These are phyloP conservation scores for Penicillium desertorum DNA, from an alignment of 495 filamentous ascomycete species.

Conservation along the genomic window DNA sequence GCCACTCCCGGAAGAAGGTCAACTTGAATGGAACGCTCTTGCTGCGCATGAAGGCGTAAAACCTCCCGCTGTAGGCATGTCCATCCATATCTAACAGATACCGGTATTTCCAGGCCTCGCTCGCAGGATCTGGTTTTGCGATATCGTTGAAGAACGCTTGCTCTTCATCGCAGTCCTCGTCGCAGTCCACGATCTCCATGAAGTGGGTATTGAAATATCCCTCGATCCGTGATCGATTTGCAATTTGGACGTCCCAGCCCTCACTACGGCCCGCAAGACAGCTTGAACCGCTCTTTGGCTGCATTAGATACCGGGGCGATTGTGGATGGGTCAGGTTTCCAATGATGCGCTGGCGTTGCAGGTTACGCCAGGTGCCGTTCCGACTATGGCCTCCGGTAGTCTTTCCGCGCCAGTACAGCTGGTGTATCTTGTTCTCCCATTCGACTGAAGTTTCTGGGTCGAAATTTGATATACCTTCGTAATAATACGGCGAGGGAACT, in stretches of 20 bases:
- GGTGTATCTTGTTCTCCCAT: slow-evolving; percentile 17
- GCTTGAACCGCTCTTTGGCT: background rate
- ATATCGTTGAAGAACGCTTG: slow-evolving; percentile 8
- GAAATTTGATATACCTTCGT: slow-evolving; percentile 2
- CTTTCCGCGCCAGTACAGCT: slow-evolving; percentile 48
- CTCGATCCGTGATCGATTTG: background rate
- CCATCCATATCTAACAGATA: slow-evolving; percentile 55
- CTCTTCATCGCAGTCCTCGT: slow-evolving; percentile 18
- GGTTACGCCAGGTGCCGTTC: slow-evolving; percentile 11
- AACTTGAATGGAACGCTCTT: slow-evolving; percentile 46
- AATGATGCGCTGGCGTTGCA: slow-evolving; percentile 19
- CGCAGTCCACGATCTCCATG: slow-evolving; percentile 13
- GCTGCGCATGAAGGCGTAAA: slow-evolving; percentile 47
- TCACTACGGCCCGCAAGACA: slow-evolving; percentile 3
- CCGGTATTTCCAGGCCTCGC: slow-evolving; percentile 16
- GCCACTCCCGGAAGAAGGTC: slow-evolving; percentile 56
- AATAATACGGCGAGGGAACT: slow-evolving; percentile 18
- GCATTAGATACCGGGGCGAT: slow-evolving; percentile 2
- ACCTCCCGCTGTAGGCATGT: slow-evolving; percentile 54
- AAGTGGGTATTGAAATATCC: slow-evolving; percentile 19
- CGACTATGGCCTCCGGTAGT: slow-evolving; percentile 39
- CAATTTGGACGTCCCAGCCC: slow-evolving; percentile 10
- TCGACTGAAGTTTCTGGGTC: slow-evolving; percentile 1
- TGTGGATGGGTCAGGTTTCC: slow-evolving; percentile 16
- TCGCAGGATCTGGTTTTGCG: slow-evolving; percentile 6